Conservation (phyloP, 148 eudicot species). For the Chenopodium suecicum region DNA sequence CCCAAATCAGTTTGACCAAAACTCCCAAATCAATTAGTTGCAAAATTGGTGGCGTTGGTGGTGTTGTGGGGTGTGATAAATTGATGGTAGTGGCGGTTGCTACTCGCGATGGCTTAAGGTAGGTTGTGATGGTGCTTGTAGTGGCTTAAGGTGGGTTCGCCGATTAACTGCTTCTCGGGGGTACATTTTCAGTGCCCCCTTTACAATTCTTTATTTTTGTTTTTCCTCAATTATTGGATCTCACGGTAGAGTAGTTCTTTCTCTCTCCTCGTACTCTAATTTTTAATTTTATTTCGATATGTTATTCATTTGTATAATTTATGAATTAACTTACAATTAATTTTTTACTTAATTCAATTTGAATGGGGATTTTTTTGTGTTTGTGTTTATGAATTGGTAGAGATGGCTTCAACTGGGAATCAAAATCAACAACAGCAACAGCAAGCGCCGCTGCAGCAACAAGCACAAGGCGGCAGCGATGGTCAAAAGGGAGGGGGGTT, state of each 20-base stretch:
- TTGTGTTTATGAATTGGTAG: background rate
- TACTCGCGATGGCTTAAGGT: no score
- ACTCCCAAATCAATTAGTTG: no score
- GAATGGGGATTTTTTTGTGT: background rate
- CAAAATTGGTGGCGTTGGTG: no score
- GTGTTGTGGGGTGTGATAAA: no score
- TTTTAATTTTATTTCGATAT: background rate
- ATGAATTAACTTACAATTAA: background rate
- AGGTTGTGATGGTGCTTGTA: no score
- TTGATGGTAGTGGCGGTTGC: no score
- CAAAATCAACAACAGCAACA: constrained; percentile 26
- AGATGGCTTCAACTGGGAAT: constrained; percentile 54
- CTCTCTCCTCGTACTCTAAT: background rate
- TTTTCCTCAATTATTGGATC: background rate
- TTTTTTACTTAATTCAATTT: background rate
- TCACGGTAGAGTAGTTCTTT: background rate
- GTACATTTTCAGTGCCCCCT: no score
- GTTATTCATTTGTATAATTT: background rate
- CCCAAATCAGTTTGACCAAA: no score
- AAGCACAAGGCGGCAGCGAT: background rate
- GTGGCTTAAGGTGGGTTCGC: no score
- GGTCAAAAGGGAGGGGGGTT: background rate
- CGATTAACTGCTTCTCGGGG: no score
- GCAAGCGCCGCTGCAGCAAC: constrained; percentile 2
- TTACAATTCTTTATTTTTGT: background rate